Evolutionary conservation across 2,329 filamentous ascomycete species (phyloP), one percentile per base, ranked within the genome.

Genomic region (Fusarium dimerum): DNA sequence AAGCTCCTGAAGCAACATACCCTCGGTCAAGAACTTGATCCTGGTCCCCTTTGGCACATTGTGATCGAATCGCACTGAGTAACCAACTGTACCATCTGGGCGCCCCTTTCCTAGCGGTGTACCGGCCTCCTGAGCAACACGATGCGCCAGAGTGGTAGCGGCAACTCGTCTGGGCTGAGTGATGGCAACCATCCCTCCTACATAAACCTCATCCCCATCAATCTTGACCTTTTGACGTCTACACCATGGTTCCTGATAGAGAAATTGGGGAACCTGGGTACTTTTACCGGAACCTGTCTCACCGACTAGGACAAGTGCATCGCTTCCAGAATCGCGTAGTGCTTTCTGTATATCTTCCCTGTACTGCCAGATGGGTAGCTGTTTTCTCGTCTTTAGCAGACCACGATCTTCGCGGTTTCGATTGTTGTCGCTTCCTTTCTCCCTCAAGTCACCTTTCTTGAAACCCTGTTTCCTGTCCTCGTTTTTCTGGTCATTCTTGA

Each of bases 201-300:
- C 83, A 11, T 70, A 74, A 2, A 80, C 71, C 2, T 81, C 78
- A 2, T 73, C 64, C n/a, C 59, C 67, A 6, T 59, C 51, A 18
- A 86, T 61, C 45, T 75, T 81, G 43, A 84, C 79, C 51, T 72
- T 83, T 51, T 78, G 78, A 36, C 78, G 81, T 48, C 76, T 78
- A 69, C 92, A 96, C 92, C 92, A 97, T 7, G 83, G 73, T 66
- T 97, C 89, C 26, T 76, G 72, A 43, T 88, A 83, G 8, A 99
- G 76, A 57, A 96, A 97, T 66, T 97, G 94, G 0, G 94, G 93
- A 0, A 97, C 87, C 72, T 99, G 94, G 0, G 94, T 99, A 76
- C 90, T 95, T 74, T 99, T 99, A 68, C 94, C 94, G 13, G 90
- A 96, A 69, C 94, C 94, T 0, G 94, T 99, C 71, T 97, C 93